Evolutionary conservation across 1,284 basidiomycete genomes (phyloP), one percentile per base, ranked within the genome.

Genomic region (Trametes polyzona): DNA sequence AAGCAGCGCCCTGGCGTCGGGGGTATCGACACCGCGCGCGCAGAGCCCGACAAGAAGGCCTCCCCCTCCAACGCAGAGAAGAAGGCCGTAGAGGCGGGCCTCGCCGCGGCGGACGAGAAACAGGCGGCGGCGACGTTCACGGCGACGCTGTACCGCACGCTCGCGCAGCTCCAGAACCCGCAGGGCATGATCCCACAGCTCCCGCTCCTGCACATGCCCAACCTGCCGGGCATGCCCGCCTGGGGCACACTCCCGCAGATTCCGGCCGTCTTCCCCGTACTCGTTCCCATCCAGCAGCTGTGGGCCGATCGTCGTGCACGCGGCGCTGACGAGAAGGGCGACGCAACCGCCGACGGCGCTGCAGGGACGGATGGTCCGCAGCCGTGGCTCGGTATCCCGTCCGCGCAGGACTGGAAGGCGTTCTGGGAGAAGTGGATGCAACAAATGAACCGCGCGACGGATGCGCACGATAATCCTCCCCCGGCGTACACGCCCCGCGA

Each of bases 241-340:
- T 90, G 88, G 88, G 82, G 74, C 40, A 81, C 80, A 17, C 71
- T 91, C 12, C 86, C 85, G 2, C 87, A 90, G 61, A 82, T 92
- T 56, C 88, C 88, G 0, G 79, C 89, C 71, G 87, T 89, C n/a
- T 90, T 92, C 78, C 88, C 90, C 5, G 81, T 92, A 33, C 82
- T 87, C 59, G 83, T 92, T 12, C 88, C 90, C 2, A 83, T 86
- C 68, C 81, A 86, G 33, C 79, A 78, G n/a, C 86, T 87, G 78
- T 80, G 85, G 8, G 79, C 81, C 9, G 43, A 68, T 35, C 32
- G 78, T 76, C 48, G 67, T 64, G 29, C 72, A 41, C 67, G 70
- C 19, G 72, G 64, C 39, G 74, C 73, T 10, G 69, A 65, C 72
- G 74, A 59, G 72, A 75, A 55, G 73, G 50, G 17, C 65, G 52